phyloP scores from a whole-genome alignment of 306 rosid genomes.

The Urtica urens region DNA sequence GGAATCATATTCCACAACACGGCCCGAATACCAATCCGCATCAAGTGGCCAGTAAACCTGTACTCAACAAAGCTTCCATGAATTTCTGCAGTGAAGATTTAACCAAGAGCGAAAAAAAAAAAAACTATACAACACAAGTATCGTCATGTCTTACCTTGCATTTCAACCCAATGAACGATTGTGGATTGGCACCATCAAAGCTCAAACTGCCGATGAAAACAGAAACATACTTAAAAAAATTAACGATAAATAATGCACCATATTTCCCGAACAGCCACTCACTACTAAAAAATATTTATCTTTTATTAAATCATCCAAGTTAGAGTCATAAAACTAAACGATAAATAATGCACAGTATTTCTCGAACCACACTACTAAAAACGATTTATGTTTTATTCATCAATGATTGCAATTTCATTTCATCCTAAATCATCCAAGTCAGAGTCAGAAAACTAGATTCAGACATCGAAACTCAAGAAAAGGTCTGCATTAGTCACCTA shows the following conservation, averaged over 20 bases:
- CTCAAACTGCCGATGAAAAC: constrained; percentile 49
- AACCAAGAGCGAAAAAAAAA: neutral
- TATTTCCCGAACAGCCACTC: constrained; percentile 2
- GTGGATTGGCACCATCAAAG: constrained; percentile 53
- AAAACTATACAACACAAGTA: constrained; percentile 9
- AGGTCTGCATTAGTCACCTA: too few relatives aligned
- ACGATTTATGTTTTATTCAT: too few relatives aligned
- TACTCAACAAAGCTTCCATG: constrained; percentile 14
- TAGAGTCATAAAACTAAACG: too few relatives aligned
- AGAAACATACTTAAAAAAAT: too few relatives aligned
- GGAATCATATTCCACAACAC: constrained; percentile 39
- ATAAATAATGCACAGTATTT: neutral
- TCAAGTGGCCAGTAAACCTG: constrained; percentile 99
- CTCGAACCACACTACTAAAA: neutral
- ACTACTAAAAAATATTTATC: neutral
- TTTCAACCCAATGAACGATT: constrained; percentile 60
- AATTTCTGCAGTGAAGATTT: constrained; percentile 14
- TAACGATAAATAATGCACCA: too few relatives aligned
- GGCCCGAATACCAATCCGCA: constrained; percentile 54
- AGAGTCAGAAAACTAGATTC: too few relatives aligned
- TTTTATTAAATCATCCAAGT: neutral
- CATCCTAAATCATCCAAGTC: too few relatives aligned
- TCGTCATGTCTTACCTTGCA: constrained; percentile 96
- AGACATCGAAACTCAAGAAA: too few relatives aligned
- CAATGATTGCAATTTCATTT: too few relatives aligned